Percentiles rank a stretch among this genome's conserved stretches.
Conservation (phyloP, 768 basidiomycete species). For the Lactarius vividus region DNA sequence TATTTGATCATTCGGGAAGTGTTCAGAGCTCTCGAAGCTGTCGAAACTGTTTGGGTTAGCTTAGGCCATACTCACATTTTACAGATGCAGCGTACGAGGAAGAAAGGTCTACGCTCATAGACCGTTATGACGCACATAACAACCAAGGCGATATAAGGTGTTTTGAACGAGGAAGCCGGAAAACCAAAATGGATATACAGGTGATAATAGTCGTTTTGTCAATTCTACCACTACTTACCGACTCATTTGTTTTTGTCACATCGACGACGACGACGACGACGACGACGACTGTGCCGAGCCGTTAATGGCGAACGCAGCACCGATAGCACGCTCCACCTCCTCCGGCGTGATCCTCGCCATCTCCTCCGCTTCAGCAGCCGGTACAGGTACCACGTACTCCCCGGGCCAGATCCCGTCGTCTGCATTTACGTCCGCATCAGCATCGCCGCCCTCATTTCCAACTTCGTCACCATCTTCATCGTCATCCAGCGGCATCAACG, state of each 20-base stretch:
- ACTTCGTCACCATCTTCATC: neutral
- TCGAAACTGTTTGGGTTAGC: too few relatives aligned
- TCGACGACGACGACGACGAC: too few relatives aligned
- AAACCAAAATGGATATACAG: neutral
- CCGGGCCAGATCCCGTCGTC: constrained; percentile 9
- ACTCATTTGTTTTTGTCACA: neutral
- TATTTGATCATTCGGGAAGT: too few relatives aligned
- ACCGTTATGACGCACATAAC: too few relatives aligned
- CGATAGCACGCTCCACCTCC: constrained; percentile 20
- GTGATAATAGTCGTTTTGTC: neutral
- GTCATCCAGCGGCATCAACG: neutral
- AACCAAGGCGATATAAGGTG: too few relatives aligned
- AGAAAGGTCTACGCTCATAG: too few relatives aligned
- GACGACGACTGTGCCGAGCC: neutral
- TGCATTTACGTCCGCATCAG: neutral
- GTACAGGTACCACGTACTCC: neutral
- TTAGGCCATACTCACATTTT: too few relatives aligned
- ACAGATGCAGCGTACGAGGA: too few relatives aligned
- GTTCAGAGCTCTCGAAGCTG: too few relatives aligned
- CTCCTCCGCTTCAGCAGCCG: neutral
- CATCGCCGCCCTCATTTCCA: neutral
- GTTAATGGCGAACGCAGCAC: constrained; percentile 8
- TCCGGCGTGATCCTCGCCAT: constrained; percentile 8
- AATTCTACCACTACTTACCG: neutral
- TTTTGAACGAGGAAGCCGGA: neutral